Conservation (phyloP, 441 rosid genomes). For the Erysimum pusillum region DNA sequence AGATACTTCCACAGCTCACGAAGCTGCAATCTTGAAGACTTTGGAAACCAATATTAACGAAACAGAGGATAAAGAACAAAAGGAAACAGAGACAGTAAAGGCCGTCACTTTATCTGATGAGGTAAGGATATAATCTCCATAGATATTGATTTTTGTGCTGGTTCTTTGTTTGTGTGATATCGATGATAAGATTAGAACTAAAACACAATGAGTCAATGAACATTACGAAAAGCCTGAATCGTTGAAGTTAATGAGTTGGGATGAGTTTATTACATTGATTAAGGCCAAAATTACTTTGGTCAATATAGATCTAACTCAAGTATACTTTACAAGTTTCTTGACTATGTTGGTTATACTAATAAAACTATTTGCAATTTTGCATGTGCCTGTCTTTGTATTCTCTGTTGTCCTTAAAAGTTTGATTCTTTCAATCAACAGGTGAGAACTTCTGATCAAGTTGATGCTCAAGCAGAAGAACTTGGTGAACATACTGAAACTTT, state of each 20-base stretch:
- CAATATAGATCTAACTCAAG: neutral
- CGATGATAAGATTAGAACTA: neutral
- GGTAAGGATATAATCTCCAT: conserved; percentile 48
- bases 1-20: conserved; percentile 28
- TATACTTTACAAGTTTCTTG: neutral
- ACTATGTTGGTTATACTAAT: neutral
- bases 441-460: neutral
- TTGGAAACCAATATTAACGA: conserved; percentile 1
- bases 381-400: neutral
- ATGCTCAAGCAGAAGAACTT: conserved; percentile 25
- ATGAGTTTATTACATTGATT: neutral
- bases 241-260: neutral
- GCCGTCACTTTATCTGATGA: conserved; percentile 49
- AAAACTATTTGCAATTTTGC: neutral
- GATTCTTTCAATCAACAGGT: conserved; percentile 11
- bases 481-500: conserved; percentile 1
- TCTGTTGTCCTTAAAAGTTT: neutral
- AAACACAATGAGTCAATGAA: neutral
- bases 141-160: neutral
- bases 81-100: conserved; percentile 48
- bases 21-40: conserved; percentile 1
- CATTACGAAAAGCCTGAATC: neutral
- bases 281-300: conserved; percentile 1
- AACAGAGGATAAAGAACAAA: conserved; percentile 40
- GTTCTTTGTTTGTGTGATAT: neutral